phyloP scores from a whole-genome alignment of 805 yeast species.

The Sugiyamaella americana region DNA sequence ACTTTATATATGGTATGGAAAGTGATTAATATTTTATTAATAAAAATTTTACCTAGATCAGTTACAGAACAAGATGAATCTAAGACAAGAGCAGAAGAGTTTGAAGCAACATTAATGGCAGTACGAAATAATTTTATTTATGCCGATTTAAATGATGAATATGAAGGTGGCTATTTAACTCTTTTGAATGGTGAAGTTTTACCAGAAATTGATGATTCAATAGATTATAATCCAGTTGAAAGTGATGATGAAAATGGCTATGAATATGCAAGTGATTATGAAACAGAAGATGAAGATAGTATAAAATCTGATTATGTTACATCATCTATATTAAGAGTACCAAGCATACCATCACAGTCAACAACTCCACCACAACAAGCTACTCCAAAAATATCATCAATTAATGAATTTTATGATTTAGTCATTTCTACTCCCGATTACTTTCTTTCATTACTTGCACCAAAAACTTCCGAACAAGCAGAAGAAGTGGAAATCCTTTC shows the following conservation, averaged over 20 bases:
- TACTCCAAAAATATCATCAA: background rate
- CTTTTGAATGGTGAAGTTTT: slow-evolving; percentile 29
- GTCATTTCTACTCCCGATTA: slow-evolving; percentile 23
- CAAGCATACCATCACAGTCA: background rate
- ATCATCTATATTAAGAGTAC: background rate
- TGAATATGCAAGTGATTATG: slow-evolving; percentile 18
- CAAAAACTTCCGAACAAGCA: slow-evolving; percentile 26
- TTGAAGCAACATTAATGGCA: slow-evolving; percentile 1
- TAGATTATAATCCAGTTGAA: slow-evolving; percentile 28
- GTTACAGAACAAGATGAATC: background rate
- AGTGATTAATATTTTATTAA: background rate
- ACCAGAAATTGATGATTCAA: slow-evolving; percentile 37
- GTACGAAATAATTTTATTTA: slow-evolving; percentile 12
- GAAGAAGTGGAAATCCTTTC: slow-evolving; percentile 28
- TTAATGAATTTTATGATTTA: slow-evolving; percentile 17
- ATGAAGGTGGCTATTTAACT: slow-evolving; percentile 22
- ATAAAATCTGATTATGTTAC: slow-evolving; percentile 2
- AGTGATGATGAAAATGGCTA: slow-evolving; percentile 11
- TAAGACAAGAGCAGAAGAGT: slow-evolving; percentile 6
- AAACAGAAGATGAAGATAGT: slow-evolving; percentile 18
- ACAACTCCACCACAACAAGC: background rate
- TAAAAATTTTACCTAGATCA: slow-evolving; percentile 5
- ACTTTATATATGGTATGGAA: slow-evolving; percentile 6
- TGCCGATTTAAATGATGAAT: slow-evolving; percentile 14
- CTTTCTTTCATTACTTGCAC: slow-evolving; percentile 24